These are phyloP conservation scores for Rhododendron griersonianum DNA, from an alignment of 148 eudicot genomes.

Conservation along the genomic window DNA sequence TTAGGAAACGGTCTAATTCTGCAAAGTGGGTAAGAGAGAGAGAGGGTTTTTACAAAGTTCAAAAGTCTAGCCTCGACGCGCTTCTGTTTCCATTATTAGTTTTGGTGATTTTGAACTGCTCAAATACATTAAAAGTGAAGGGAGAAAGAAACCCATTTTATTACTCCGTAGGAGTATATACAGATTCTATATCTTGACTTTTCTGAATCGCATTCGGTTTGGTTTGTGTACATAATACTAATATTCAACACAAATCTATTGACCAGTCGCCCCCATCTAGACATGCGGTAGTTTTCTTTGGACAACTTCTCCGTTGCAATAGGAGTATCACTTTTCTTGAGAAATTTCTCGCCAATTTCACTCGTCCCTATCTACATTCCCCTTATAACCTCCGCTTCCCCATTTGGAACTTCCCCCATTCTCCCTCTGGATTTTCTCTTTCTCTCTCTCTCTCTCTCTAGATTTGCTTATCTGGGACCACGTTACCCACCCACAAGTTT, in stretches of 20 bases:
- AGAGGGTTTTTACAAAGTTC: neutral
- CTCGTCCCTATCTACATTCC: neutral
- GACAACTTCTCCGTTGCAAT: neutral
- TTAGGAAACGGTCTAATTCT: neutral
- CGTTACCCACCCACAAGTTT: neutral
- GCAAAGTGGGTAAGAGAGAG: neutral
- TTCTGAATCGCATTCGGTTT: neutral
- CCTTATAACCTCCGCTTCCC: neutral
- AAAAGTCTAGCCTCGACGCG: neutral
- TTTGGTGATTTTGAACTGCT: neutral
- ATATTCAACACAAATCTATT: neutral
- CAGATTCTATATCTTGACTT: neutral
- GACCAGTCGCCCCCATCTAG: neutral
- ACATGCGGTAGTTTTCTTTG: neutral
- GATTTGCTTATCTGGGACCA: neutral
- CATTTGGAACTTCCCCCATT: neutral
- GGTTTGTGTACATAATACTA: neutral
- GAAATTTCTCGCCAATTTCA: constrained; percentile 4
- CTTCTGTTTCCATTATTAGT: neutral
- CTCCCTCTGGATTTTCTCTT: neutral
- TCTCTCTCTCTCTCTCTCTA: constrained; percentile 1
- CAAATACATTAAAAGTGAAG: neutral
- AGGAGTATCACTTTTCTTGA: neutral
- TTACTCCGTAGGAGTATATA: too few relatives aligned
- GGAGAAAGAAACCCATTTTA: neutral